Evolutionary conservation across 441 rosid genomes (phyloP).

Genomic region (Erysimum pusillum): DNA sequence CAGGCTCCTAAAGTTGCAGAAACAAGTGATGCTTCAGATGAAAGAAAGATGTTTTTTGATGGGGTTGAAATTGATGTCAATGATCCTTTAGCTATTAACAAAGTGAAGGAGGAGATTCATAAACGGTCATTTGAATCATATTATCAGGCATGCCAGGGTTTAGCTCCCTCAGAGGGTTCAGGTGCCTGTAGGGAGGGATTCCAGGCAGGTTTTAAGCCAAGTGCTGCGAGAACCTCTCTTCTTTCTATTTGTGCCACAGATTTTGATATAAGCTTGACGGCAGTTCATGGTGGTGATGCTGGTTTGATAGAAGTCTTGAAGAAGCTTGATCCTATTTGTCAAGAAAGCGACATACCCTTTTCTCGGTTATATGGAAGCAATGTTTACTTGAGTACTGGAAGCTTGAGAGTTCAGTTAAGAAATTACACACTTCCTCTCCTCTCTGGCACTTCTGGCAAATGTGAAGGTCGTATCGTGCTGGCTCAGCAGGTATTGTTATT

Average conservation of each 20-base stretch:
- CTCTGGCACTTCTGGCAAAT: conserved; percentile 83
- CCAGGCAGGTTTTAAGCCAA: conserved; percentile 94
- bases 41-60: conserved; percentile 61
- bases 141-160: conserved; percentile 89
- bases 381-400: conserved; percentile 67
- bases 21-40: conserved; percentile 56
- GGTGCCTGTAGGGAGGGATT: conserved; percentile 89
- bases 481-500: conserved; percentile 89
- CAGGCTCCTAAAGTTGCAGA: conserved; percentile 66
- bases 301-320: conserved; percentile 91
- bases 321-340: conserved; percentile 91
- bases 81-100: conserved; percentile 65
- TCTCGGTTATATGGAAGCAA: conserved; percentile 93
- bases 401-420: conserved; percentile 76
- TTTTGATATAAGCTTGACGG: conserved; percentile 83
- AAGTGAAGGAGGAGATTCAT: conserved; percentile 80
- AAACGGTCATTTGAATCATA: conserved; percentile 83
- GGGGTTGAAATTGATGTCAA: conserved; percentile 75
- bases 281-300: conserved; percentile 87
- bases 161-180: conserved; percentile 79
- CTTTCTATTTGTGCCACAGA: conserved; percentile 88
- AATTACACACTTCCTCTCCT: conserved; percentile 90
- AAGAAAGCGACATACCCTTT: conserved; percentile 87
- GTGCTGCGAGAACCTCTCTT: conserved; percentile 81
- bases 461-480: conserved; percentile 89